Evolutionary conservation across 2,329 filamentous ascomycete genomes (phyloP).

Genomic region (Cryoendolithus antarcticus): DNA sequence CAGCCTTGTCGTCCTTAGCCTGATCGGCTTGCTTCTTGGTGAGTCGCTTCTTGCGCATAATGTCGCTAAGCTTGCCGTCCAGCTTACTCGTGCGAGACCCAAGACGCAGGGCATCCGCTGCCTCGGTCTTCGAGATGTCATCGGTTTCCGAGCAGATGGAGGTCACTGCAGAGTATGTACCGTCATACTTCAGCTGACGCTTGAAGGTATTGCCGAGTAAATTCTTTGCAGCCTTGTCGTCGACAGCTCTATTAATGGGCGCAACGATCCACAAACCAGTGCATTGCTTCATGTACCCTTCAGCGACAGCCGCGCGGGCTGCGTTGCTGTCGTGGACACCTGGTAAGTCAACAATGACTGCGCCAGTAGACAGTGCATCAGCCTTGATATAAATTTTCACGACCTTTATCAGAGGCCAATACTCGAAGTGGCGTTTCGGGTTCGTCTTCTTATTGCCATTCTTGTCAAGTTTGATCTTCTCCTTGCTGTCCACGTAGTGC

Average conservation of each 20-base stretch:
- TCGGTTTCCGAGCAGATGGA: conserved; percentile 55
- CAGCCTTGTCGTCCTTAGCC: conserved; percentile 23
- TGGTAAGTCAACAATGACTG: conserved; percentile 46
- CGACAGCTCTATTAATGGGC: conserved; percentile 47
- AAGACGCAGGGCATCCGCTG: conserved; percentile 26
- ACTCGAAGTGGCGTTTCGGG: conserved; percentile 23
- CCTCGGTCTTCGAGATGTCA: conserved; percentile 42
- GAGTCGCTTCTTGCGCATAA: conserved; percentile 9
- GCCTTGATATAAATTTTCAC: conserved; percentile 42
- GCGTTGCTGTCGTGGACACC: conserved; percentile 49
- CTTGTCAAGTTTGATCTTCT: conserved; percentile 28
- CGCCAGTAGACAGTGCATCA: conserved; percentile 39
- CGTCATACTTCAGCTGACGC: conserved; percentile 48
- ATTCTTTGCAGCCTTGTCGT: conserved; percentile 46
- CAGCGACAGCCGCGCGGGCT: conserved; percentile 45
- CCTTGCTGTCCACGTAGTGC: conserved; percentile 43
- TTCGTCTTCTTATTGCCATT: conserved; percentile 23
- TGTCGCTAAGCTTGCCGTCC: conserved; percentile 17
- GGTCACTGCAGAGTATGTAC: conserved; percentile 40
- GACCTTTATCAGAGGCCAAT: conserved; percentile 43
- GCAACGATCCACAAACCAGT: conserved; percentile 51
- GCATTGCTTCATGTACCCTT: conserved; percentile 48
- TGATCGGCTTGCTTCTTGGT: conserved; percentile 14
- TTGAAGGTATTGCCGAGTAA: conserved; percentile 46
- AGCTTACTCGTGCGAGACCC: conserved; percentile 20